phyloP scores from a whole-genome alignment of 768 basidiomycete species.

The Psilocybe cubensis region DNA sequence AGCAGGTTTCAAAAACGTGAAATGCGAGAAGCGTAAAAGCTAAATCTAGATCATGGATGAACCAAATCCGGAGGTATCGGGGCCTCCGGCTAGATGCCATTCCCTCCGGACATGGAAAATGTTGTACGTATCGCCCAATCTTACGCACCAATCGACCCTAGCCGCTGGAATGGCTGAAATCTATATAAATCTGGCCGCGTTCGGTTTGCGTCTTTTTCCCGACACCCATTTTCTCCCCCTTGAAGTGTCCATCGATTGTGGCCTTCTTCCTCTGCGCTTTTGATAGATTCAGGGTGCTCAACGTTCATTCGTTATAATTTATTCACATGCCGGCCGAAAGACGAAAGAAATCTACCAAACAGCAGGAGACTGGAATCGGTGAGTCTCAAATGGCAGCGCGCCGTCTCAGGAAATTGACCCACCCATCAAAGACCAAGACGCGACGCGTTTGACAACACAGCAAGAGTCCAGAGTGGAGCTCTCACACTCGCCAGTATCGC shows the following conservation, averaged over 20 bases:
- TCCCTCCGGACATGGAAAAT: conserved; percentile 21
- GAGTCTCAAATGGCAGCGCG: not conserved
- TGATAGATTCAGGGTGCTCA: conserved; percentile 21
- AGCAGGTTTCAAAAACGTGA: not conserved
- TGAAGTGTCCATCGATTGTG: conserved; percentile 7
- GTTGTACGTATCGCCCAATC: conserved; percentile 20
- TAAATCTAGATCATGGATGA: conserved; percentile 12
- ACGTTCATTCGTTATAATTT: conserved; percentile 6
- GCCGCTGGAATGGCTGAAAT: conserved; percentile 12
- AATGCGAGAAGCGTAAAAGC: not conserved
- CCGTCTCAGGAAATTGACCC: not conserved
- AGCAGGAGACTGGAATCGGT: conserved; percentile 29
- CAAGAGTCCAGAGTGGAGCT: not conserved
- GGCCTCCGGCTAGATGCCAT: conserved; percentile 6
- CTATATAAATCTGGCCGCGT: conserved; percentile 16
- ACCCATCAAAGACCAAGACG: not conserved
- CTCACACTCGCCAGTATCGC: not conserved
- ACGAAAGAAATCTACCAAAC: conserved; percentile 42
- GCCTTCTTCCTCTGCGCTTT: conserved; percentile 13
- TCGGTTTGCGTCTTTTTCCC: conserved; percentile 11
- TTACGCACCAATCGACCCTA: conserved; percentile 16
- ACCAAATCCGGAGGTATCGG: conserved; percentile 8
- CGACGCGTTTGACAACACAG: not conserved
- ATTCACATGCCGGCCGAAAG: conserved; percentile 51
- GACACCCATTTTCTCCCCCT: conserved; percentile 7